Base-by-base conservation (phyloP, 148 eudicot genomes). In the Dysphania ambrosioides region DNA sequence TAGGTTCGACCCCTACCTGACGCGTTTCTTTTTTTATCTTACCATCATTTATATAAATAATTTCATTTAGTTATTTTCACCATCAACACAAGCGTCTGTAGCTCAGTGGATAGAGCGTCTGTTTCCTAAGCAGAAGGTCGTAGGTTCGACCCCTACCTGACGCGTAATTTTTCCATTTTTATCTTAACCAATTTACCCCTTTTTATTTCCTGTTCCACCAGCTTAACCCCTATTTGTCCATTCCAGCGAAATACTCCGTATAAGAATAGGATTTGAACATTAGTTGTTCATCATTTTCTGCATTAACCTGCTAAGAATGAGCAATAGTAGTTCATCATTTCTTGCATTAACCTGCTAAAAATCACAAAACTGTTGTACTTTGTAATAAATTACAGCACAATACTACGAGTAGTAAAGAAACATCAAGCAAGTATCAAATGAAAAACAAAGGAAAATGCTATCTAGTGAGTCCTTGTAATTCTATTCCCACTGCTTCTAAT, bases 21-120 rank as follows among this genome's bases (percentile, higher is more conserved):
- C 71, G 80, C 80, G 75, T 1, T 41, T 41, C 8, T 5, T 8
- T 41, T 9, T 41, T 41, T 41, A 0, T 41, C n/a, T n/a, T n/a
- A n/a, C n/a, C n/a, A n/a, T n/a, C n/a, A n/a, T n/a, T n/a, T n/a
- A n/a, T n/a, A n/a, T n/a, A n/a, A n/a, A n/a, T n/a, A 36, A 15
- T 44, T 2, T 0, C 0, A 44, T 10, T 44, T 3, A 44, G 51
- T 44, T 44, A 3, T 0, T 55, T 4, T n/a, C 0, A 24, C 2
- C 0, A 1, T 0, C 58, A 31, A 1, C 36, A 60, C 27, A 1
- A 38, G 85, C 82, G 85, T 79, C 82, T 82, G 85, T 82, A 82
- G 82, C 80, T 82, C 85, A 71, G 80, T 77, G 80, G 80, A 77
- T 77, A 77, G 80, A 77, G 75, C 75, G 75, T 77, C 75, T 77